Conservation (phyloP, 306 rosid species). For the Gynostemma pentaphyllum region DNA sequence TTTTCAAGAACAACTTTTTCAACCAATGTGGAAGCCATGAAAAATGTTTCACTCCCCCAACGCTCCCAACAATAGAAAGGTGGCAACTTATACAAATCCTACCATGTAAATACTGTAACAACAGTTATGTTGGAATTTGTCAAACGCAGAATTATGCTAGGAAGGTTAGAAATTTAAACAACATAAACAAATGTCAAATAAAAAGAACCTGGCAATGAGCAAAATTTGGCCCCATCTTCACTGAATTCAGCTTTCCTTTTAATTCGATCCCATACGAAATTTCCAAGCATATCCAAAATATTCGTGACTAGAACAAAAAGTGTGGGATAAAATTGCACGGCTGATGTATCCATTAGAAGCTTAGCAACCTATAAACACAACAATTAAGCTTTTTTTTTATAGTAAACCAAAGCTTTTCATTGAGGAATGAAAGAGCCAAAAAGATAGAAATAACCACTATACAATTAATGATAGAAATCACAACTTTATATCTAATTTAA, state of each 20-base stretch:
- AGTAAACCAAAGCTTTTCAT: no score
- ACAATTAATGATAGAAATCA: no score
- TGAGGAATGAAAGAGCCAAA: no score
- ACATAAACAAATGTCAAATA: neutral
- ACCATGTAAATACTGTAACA: neutral
- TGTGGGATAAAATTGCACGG: constrained; percentile 73
- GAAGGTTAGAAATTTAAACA: neutral
- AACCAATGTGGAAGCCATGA: neutral
- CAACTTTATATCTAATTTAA: no score
- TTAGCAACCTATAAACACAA: constrained; percentile 65
- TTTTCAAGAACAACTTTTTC: neutral
- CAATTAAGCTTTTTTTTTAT: constrained; percentile 18
- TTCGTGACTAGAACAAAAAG: constrained; percentile 82
- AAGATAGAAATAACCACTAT: no score
- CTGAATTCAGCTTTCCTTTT: constrained; percentile 72
- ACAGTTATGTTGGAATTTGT: neutral
- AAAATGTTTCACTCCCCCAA: neutral
- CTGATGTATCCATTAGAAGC: constrained; percentile 88
- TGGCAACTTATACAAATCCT: constrained; percentile 4
- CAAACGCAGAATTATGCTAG: neutral
- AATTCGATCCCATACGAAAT: constrained; percentile 91
- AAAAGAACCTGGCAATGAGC: constrained; percentile 55
- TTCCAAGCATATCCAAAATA: constrained; percentile 85
- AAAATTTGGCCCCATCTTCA: constrained; percentile 48
- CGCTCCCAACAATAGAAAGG: neutral